Base-by-base conservation (phyloP, 116 monocot genomes). In the Papilionanthe hybrid region DNA sequence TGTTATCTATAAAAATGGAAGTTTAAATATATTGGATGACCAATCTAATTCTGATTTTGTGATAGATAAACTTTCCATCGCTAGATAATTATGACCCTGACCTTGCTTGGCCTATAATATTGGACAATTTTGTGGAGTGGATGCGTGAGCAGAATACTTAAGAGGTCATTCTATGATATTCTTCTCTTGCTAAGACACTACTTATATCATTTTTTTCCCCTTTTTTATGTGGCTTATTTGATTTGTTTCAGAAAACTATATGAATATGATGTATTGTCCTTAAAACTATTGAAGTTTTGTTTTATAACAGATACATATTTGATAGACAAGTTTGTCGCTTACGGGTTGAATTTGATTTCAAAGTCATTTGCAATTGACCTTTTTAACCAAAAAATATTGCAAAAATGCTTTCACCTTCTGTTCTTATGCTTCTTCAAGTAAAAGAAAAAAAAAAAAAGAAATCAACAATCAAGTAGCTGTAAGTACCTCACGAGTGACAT, bases 71-170 rank as follows among this genome's bases (percentile, higher is more conserved):
- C 73, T 98, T 91, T 74, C 94, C 94, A 22, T 90, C 88, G 4
- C 84, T 98, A 48, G 93, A 94, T 69, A 98, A 98, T 83, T 98
- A 98, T 29, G 91, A 98, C 79, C 37, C 88, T 3, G 82, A 79
- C 9, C 88, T 89, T 81, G 98, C 94, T 58, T 98, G 98, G 98
- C 98, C 94, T 28, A 82, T 98, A 80, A 86, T 98, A 85, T 88
- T 98, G 87, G 98, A 98, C 85, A 94, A 94, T 82, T 98, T 98
- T 90, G 98, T 94, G 8, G 98, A 98, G 27, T 98, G 94, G 98
- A 87, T 94, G 84, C 87, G 82, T 19, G 87, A 73, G 71, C 82
- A 81, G 7, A 77, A 81, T 66, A 67, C 77, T 30, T 86, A 79
- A n/a, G n/a, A n/a, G 66, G 5, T 50, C 32, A 25, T 65, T 65